Percentiles rank a stretch among this genome's conserved stretches.
Conservation (phyloP, 1,139 yeast species). For the Diutina rugosa region DNA sequence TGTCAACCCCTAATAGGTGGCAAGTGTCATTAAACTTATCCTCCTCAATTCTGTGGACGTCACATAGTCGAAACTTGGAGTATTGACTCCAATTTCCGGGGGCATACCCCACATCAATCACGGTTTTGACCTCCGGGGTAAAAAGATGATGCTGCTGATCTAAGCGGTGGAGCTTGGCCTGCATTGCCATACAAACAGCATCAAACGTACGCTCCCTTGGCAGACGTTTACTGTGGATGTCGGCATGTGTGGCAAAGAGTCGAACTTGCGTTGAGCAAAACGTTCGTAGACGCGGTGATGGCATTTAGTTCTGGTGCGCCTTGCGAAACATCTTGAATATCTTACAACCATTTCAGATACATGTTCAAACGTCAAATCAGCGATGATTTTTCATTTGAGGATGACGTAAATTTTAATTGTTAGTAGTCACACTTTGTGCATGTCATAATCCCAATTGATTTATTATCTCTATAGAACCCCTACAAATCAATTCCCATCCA, state of each 20-base stretch:
- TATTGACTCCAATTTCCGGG: slow-evolving; percentile 97
- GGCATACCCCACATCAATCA: slow-evolving; percentile 55
- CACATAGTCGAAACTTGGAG: slow-evolving; percentile 26
- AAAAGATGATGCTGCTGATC: background rate
- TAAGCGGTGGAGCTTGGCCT: background rate
- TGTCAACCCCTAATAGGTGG: slow-evolving; percentile 72
- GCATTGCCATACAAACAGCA: background rate
- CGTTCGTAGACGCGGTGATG: background rate
- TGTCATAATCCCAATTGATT: background rate
- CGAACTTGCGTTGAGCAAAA: background rate
- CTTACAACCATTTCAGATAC: too few species aligned
- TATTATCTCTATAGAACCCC: background rate
- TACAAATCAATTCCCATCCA: background rate
- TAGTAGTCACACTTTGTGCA: too few species aligned
- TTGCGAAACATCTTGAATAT: too few species aligned
- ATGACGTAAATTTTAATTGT: too few species aligned
- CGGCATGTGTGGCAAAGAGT: background rate
- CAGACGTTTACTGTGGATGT: background rate
- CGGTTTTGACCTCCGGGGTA: background rate
- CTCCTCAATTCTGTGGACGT: slow-evolving; percentile 19
- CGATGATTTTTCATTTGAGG: too few species aligned
- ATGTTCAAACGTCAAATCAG: too few species aligned
- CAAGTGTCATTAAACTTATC: slow-evolving; percentile 46
- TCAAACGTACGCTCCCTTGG: background rate
- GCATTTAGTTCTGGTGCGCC: background rate